Conservation (phyloP, 2,329 filamentous ascomycete genomes). For the Colletotrichum coccodes region DNA sequence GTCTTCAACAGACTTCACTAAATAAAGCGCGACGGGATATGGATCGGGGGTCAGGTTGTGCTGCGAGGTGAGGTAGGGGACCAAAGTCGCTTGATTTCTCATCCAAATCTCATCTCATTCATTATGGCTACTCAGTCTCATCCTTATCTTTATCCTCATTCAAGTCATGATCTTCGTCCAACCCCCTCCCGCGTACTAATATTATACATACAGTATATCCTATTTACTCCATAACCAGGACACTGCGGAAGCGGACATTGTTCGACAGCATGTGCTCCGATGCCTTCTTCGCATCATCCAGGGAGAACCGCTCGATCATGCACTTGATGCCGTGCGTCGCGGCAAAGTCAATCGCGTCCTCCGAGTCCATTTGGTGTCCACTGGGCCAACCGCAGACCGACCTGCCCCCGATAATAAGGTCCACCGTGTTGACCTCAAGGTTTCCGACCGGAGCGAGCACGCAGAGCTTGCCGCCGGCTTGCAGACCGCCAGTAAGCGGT, state of each 20-base stretch:
- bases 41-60: too few relatives aligned
- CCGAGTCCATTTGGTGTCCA: slow-evolving; percentile 70
- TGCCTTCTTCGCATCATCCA: slow-evolving; percentile 60
- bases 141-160: neutral
- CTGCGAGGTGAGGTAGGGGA: too few relatives aligned
- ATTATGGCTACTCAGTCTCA: neutral
- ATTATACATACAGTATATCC: neutral
- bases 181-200: neutral
- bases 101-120: neutral
- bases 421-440: slow-evolving; percentile 54
- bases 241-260: slow-evolving; percentile 56
- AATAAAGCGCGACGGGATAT: too few relatives aligned
- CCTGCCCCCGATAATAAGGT: slow-evolving; percentile 60
- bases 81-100: neutral
- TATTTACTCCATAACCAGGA: slow-evolving; percentile 50
- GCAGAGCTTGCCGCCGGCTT: slow-evolving; percentile 65
- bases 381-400: slow-evolving; percentile 72
- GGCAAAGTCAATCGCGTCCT: slow-evolving; percentile 75
- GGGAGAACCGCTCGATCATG: slow-evolving; percentile 71
- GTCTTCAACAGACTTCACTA: too few relatives aligned
- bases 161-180: too few relatives aligned
- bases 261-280: slow-evolving; percentile 52
- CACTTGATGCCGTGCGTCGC: slow-evolving; percentile 70
- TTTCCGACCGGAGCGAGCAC: slow-evolving; percentile 63
- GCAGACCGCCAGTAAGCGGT: slow-evolving; percentile 64